Base-by-base conservation (phyloP, 495 filamentous ascomycete species). In the Terfezia claveryi region DNA sequence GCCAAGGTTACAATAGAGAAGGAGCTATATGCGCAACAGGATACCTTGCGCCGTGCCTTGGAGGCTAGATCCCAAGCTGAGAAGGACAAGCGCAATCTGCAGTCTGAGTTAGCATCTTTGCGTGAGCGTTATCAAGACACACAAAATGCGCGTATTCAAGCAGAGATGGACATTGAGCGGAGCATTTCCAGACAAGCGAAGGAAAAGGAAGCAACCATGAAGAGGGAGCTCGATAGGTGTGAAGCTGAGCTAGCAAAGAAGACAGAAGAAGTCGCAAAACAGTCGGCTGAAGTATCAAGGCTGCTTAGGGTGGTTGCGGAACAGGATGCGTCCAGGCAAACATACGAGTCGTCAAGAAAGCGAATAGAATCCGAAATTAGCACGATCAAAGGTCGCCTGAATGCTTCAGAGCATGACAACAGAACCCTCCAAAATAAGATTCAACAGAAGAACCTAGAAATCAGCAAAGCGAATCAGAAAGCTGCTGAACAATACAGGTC, bases 1-100 rank as follows among this genome's bases (percentile, higher is more conserved):
- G 82, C 88, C 6, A 98, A 98, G 68, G 94, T 95, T 60, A 91
- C 76, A 41, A 95, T 98, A 54, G 91, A 98, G 66, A 95, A 94
- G 67, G 92, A 96, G 67, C 86, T 98, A 68, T 96, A 95, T 65
- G 79, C 83, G n/a, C 91, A 96, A 61, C 88, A 95, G 67, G 91
- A 98, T 64, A 83, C 83, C 12, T 77, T 95, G 50, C 83, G 91
- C 20, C 83, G 91, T 17, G 82, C 88, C 9, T 83, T 83, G 44
- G 87, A 93, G 68, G 82, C 81, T 36, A 77, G 86, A 10, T 70
- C 80, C 10, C 72, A 76, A 17, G 85, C 82, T 4, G 92, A 98
- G 62, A 76, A 80, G 51, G 85, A 91, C 55, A 86, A 87, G 2
- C 89, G 94, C 61, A 86, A 92, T 17, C 78, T 89, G 23, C 87